Evolutionary conservation across 345 rosid genomes (phyloP).

Genomic region (Stellera chamaejasme): DNA sequence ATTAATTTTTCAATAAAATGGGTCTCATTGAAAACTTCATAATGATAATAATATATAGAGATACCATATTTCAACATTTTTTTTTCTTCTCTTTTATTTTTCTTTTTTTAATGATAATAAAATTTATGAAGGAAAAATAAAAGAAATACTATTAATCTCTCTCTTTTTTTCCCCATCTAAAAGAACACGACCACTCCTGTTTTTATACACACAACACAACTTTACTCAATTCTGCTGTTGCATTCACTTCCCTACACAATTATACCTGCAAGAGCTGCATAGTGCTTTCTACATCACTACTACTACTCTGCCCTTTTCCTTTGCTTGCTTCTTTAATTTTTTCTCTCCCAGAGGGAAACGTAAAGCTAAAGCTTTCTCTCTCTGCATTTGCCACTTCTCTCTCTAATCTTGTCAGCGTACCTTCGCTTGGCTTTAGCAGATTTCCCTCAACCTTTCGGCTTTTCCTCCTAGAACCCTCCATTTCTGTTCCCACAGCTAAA

Average conservation of each 20-base stretch:
- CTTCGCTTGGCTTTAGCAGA: slow-evolving; percentile 11
- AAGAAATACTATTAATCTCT: no score
- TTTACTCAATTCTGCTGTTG: slow-evolving; percentile 25
- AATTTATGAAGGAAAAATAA: no score
- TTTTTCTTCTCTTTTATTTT: no score
- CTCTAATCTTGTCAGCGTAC: slow-evolving; percentile 7
- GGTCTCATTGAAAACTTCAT: no score
- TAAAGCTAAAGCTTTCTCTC: slow-evolving; percentile 60
- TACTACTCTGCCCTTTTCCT: no score
- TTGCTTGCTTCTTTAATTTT: slow-evolving; percentile 8
- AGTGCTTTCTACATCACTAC: slow-evolving; percentile 31
- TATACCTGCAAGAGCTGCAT: slow-evolving; percentile 24
- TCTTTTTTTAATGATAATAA: no score
- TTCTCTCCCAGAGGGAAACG: slow-evolving; percentile 39
- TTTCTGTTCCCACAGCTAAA: slow-evolving; percentile 6
- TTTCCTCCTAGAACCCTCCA: slow-evolving; percentile 6
- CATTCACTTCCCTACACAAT: slow-evolving; percentile 39
- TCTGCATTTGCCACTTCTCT: slow-evolving; percentile 16
- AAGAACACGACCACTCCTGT: no score
- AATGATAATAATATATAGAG: no score
- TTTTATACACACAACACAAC: slow-evolving; percentile 11
- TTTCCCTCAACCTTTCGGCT: slow-evolving; percentile 8
- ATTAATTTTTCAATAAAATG: no score
- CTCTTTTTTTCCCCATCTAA: no score
- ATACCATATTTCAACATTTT: no score